Evolutionary conservation across 164 flowering plant genomes (phyloP), one percentile per base, ranked within the genome.

Genomic region (Vitis riparia): DNA sequence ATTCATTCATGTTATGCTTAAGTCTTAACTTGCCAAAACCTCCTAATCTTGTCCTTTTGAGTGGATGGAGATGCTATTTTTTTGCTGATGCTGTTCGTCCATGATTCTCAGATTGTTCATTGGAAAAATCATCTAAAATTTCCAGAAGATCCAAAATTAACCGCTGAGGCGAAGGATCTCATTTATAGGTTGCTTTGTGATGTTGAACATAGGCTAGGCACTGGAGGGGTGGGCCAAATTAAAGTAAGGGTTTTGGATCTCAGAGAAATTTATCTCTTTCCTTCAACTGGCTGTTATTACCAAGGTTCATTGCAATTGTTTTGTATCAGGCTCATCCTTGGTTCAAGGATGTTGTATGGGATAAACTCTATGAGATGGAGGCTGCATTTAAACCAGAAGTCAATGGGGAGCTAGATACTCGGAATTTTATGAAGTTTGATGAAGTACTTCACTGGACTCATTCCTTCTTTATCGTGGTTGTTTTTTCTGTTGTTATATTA

Each of bases 101-200:
- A 50, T 57, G 53, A 3, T 17, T 64, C 16, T 67, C 76, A 82
- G 84, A 82, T 82, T 71, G 86, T 80, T 64, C 78, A 81, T 70
- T 81, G 98, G 98, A 88, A 81, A 81, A 85, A 84, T 81, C 92
- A 96, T 74, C 70, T 96, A n/a, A 84, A 82, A 77, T 96, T 96
- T 82, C 97, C 99, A 37, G 97, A 92, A 75, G 99, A 92, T 67
- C 72, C 89, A 67, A 83, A 80, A 72, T 79, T 96, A 76, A 72
- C 97, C 51, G 73, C 79, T 19, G 95, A 91, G 80, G 97, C 99
- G 62, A 93, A 89, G 82, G 91, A 96, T 85, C 92, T 96, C 32
- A 92, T 93, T 55, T 84, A 82, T 66, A 75, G 82, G 75, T 72
- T 85, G 68, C 83, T 85, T 14, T 85, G 88, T 53, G 80, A 83